phyloP scores from a whole-genome alignment of 208 protist genomes.

The Trypanosoma theileri region DNA sequence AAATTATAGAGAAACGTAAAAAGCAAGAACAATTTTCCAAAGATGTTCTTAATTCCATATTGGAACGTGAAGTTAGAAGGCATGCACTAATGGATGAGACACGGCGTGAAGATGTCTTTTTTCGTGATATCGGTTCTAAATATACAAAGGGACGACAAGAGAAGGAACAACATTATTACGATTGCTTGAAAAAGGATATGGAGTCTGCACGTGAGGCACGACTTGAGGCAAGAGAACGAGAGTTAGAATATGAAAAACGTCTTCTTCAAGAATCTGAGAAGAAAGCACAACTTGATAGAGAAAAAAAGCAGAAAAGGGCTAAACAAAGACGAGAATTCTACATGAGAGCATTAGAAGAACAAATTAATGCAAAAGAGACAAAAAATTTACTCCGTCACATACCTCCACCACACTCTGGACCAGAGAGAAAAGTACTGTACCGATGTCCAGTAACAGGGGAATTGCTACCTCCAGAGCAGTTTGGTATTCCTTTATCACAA shows the following conservation, averaged over 20 bases:
- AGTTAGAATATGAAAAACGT: constrained; percentile 24
- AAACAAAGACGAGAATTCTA: constrained; percentile 30
- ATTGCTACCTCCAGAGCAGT: constrained; percentile 56
- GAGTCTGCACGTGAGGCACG: constrained; percentile 29
- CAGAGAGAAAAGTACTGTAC: constrained; percentile 40
- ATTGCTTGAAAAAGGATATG: constrained; percentile 29
- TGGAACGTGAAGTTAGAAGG: constrained; percentile 19
- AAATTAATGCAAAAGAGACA: constrained; percentile 22
- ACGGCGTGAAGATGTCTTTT: constrained; percentile 12
- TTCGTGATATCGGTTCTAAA: constrained; percentile 9
- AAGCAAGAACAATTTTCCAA: constrained; percentile 16
- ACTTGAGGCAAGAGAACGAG: constrained; percentile 14
- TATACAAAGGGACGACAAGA: constrained; percentile 19
- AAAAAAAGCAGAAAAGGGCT: constrained; percentile 33
- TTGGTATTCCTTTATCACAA: constrained; percentile 37
- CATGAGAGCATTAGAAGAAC: constrained; percentile 11
- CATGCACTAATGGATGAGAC: not conserved
- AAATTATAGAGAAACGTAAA: constrained; percentile 7
- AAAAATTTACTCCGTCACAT: constrained; percentile 6
- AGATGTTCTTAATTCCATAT: constrained; percentile 12
- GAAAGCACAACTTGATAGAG: constrained; percentile 14
- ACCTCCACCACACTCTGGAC: constrained; percentile 11
- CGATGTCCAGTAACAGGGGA: constrained; percentile 62
- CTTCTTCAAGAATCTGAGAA: constrained; percentile 23
- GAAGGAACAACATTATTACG: constrained; percentile 28